Evolutionary conservation across 129 eudicot species (phyloP).

Genomic region (Lonicera japonica): DNA sequence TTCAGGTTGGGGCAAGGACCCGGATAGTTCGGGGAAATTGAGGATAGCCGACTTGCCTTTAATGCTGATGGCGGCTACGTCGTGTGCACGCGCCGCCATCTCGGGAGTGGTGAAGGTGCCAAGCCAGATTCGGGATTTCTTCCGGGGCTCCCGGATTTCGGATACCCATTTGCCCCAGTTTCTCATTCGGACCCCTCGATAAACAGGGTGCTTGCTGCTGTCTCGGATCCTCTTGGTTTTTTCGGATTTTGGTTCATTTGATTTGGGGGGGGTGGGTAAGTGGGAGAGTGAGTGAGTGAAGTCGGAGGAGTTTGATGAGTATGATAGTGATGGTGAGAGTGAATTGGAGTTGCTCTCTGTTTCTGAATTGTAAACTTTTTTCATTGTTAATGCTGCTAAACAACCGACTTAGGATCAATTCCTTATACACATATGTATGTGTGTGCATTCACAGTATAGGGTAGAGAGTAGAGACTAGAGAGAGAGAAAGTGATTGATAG

Average conservation of each 20-base stretch:
- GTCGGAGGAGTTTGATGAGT: constrained; percentile 20
- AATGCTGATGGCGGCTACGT: constrained; percentile 84
- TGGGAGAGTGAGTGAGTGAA: constrained; percentile 7
- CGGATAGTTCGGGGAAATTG: constrained; percentile 71
- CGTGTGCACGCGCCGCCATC: constrained; percentile 99
- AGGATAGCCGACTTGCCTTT: constrained; percentile 79
- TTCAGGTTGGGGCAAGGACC: constrained; percentile 53
- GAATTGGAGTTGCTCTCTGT: constrained; percentile 27
- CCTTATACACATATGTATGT: background rate
- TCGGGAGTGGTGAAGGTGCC: constrained; percentile 85
- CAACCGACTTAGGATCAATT: background rate
- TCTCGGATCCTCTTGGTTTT: constrained; percentile 40
- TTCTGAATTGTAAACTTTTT: constrained; percentile 24
- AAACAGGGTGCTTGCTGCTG: constrained; percentile 58
- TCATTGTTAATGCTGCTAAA: constrained; percentile 4
- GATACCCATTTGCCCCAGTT: constrained; percentile 98
- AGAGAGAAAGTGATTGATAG: background rate
- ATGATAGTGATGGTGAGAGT: constrained; percentile 4
- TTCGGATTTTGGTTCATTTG: constrained; percentile 14
- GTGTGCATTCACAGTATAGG: background rate
- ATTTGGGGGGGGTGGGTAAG: constrained; percentile 8
- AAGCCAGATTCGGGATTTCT: constrained; percentile 90
- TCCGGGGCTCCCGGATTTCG: constrained; percentile 85
- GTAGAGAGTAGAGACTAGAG: too few species aligned
- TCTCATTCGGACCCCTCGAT: constrained; percentile 85